Evolutionary conservation across 768 basidiomycete species (phyloP).

Genomic region (Auriscalpium vulgare): DNA sequence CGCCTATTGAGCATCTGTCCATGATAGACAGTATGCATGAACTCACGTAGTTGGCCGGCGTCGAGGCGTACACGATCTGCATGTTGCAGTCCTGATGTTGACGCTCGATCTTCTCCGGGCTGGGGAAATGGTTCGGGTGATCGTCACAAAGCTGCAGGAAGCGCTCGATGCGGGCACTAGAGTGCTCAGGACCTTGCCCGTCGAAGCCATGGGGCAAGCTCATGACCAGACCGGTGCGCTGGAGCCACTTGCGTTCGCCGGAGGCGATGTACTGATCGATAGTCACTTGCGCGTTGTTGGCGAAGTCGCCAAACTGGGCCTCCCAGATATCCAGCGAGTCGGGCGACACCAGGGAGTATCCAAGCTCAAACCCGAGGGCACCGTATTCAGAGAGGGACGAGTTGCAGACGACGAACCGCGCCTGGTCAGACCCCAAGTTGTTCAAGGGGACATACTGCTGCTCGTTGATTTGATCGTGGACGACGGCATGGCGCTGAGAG

Average conservation of each 20-base stretch:
- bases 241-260: constrained; percentile 96
- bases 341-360: constrained; percentile 96
- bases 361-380: constrained; percentile 92
- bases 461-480: constrained; percentile 94
- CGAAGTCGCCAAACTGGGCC: constrained; percentile 98
- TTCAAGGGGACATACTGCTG: constrained; percentile 85
- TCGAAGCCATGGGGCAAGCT: constrained; percentile 94
- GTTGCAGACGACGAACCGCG: constrained; percentile 93
- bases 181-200: constrained; percentile 98
- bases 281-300: constrained; percentile 94
- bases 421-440: constrained; percentile 80
- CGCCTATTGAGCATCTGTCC: constrained; percentile 7
- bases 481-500: constrained; percentile 94
- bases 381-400: constrained; percentile 96
- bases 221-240: constrained; percentile 86
- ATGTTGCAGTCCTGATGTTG: constrained; percentile 99
- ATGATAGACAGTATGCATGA: background rate
- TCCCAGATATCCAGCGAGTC: constrained; percentile 94
- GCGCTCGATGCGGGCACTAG: constrained; percentile 88
- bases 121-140: constrained; percentile 87
- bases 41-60: constrained; percentile 87
- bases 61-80: constrained; percentile 97
- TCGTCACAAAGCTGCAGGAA: constrained; percentile 98
- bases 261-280: constrained; percentile 99
- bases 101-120: constrained; percentile 80